Evolutionary conservation across 306 rosid genomes (phyloP).

Genomic region (Gastrolobium villosum): DNA sequence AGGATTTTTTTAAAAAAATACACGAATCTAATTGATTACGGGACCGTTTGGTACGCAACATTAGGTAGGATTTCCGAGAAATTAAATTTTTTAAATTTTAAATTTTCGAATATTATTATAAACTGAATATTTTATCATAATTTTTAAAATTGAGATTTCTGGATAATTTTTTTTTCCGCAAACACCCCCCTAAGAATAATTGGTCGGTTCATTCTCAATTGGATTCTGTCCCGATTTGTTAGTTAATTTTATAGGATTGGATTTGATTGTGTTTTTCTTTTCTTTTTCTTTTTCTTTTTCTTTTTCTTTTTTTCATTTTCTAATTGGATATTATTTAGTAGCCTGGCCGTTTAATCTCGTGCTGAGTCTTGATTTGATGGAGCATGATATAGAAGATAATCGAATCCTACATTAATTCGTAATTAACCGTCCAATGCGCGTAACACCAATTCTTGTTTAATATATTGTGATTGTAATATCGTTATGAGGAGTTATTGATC

Average conservation of each 20-base stretch:
- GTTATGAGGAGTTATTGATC: conserved; percentile 45
- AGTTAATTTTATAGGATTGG: neutral
- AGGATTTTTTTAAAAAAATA: neutral
- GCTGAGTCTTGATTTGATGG: neutral
- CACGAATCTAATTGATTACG: neutral
- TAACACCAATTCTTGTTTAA: conserved; percentile 18
- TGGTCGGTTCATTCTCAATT: neutral
- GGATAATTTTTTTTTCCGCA: too few relatives aligned
- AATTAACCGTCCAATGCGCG: neutral
- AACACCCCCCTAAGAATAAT: neutral
- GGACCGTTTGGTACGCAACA: too few relatives aligned
- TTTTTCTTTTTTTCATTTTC: neutral
- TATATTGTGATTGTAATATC: conserved; percentile 3
- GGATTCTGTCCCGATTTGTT: neutral
- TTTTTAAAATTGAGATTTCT: too few relatives aligned
- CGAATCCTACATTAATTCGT: neutral
- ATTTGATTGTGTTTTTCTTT: neutral
- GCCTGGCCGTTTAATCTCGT: conserved; percentile 5
- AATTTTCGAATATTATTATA: too few relatives aligned
- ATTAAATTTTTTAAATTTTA: too few relatives aligned
- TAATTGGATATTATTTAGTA: neutral
- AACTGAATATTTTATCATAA: too few relatives aligned
- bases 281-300: too few relatives aligned
- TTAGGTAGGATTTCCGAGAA: too few relatives aligned
- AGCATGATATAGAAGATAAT: neutral